These are phyloP conservation scores for Monosporascus sp. DNA, from an alignment of 2,329 filamentous ascomycete species.

Conservation along the genomic window DNA sequence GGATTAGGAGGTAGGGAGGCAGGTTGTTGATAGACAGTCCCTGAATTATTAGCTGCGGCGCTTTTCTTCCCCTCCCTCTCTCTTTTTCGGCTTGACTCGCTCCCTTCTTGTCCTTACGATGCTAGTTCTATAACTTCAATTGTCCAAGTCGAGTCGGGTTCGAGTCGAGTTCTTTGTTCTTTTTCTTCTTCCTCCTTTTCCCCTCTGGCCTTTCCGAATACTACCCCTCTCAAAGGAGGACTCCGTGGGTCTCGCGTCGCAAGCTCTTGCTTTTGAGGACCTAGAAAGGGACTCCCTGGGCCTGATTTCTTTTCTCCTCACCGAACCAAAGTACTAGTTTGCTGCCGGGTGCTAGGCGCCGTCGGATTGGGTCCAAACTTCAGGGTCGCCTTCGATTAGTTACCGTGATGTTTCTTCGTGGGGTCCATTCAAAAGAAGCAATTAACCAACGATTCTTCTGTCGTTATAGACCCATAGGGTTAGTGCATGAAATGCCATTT, in stretches of 20 bases:
- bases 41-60: not conserved
- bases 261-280: too few relatives aligned
- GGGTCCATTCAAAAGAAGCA: not conserved
- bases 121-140: too few relatives aligned
- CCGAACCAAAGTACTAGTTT: too few relatives aligned
- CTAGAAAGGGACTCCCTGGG: too few relatives aligned
- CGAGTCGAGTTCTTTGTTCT: not conserved
- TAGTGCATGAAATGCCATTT: not conserved
- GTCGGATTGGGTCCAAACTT: too few relatives aligned
- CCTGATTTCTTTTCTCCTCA: too few relatives aligned
- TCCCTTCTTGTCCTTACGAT: not conserved
- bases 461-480: not conserved
- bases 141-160: not conserved
- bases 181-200: conserved; percentile 6
- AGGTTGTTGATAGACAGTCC: too few relatives aligned
- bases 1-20: too few relatives aligned
- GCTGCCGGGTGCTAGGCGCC: too few relatives aligned
- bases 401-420: not conserved
- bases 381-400: too few relatives aligned
- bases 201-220: not conserved
- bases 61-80: not conserved
- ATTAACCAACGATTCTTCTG: not conserved
- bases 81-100: not conserved
- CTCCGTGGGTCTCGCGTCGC: too few relatives aligned
- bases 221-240: too few relatives aligned